Evolutionary conservation across 78 protist genomes (phyloP).

Genomic region (Dictyostelium discoideum): dicty_2.7 NC_007091.3:3381501-3382000

Average conservation of each 20-base stretch:
- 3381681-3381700: background rate
- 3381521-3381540: background rate
- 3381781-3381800: background rate
- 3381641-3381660: background rate
- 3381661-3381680: background rate
- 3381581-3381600: background rate
- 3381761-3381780: background rate
- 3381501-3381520: background rate
- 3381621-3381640: background rate
- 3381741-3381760: background rate
- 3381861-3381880: background rate
- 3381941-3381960: background rate
- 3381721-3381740: background rate
- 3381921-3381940: background rate
- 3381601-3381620: background rate
- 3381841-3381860: background rate
- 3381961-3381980: background rate
- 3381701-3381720: background rate
- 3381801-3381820: background rate
- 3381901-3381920: background rate
- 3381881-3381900: background rate
- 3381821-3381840: too few species aligned
- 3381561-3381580: background rate
- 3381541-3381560: background rate
- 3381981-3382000: background rate